Percentiles rank a stretch among this genome's conserved stretches.
These are phyloP conservation scores for Sclerotinia nivalis DNA, from an alignment of 2,329 filamentous ascomycete genomes.

Conservation along the genomic window DNA sequence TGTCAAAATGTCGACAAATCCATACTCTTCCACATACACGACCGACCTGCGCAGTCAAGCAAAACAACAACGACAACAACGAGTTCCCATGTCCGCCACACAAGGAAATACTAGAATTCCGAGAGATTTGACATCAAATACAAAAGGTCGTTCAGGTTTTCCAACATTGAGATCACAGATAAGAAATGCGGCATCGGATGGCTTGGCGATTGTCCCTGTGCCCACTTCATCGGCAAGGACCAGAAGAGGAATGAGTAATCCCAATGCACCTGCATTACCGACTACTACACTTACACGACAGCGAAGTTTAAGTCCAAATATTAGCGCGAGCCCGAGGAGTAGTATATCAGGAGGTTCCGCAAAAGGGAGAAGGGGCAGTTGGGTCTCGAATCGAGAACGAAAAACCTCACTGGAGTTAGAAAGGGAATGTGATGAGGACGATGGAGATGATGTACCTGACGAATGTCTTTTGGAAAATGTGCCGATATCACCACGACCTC, in stretches of 20 bases:
- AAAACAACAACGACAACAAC: conserved; percentile 30
- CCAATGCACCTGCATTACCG: conserved; percentile 32
- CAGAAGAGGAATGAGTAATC: conserved; percentile 34
- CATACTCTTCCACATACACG: conserved; percentile 35
- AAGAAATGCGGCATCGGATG: conserved; percentile 33
- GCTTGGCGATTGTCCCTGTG: conserved; percentile 38
- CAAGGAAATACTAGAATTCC: conserved; percentile 33
- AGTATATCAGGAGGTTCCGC: conserved; percentile 33
- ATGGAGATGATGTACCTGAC: conserved; percentile 76
- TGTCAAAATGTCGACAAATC: conserved; percentile 35
- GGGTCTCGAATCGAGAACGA: conserved; percentile 65
- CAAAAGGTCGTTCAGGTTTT: conserved; percentile 31
- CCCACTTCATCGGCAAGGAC: conserved; percentile 28
- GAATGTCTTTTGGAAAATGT: conserved; percentile 80
- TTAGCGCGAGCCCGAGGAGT: conserved; percentile 28
- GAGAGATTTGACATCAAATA: conserved; percentile 37
- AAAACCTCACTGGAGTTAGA: conserved; percentile 73
- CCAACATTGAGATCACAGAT: conserved; percentile 37
- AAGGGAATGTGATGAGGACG: conserved; percentile 73
- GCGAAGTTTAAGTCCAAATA: conserved; percentile 38
- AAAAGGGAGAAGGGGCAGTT: conserved; percentile 50
- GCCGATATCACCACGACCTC: conserved; percentile 72
- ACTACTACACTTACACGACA: conserved; percentile 34
- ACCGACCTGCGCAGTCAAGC: conserved; percentile 34
- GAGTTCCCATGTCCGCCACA: conserved; percentile 32